Evolutionary conservation across 2,329 filamentous ascomycete species (phyloP).

Genomic region (Amauroascus niger): DNA sequence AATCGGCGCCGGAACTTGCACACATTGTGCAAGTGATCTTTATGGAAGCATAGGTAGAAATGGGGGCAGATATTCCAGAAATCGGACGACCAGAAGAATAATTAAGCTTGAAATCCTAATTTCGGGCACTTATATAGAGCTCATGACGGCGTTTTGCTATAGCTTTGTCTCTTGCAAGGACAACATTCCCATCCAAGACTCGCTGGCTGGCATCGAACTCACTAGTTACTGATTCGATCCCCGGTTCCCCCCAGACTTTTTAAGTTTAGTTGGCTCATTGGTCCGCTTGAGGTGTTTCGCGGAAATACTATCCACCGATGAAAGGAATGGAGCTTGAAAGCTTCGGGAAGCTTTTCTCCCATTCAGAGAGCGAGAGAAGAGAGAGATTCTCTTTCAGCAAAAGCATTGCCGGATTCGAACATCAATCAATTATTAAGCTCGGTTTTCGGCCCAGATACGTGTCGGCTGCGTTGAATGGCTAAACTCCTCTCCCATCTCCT

Average conservation of each 20-base stretch:
- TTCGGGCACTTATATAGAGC: background rate
- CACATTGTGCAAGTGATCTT: conserved; percentile 12
- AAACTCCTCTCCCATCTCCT: conserved; percentile 11
- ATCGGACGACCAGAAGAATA: background rate
- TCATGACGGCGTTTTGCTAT: background rate
- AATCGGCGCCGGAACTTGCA: background rate
- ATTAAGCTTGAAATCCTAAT: background rate
- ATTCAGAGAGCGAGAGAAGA: background rate
- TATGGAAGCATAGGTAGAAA: background rate
- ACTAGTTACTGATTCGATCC: too few species aligned
- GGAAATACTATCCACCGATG: conserved; percentile 12
- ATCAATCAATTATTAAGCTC: background rate
- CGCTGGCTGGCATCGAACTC: background rate
- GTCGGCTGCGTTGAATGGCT: conserved; percentile 18
- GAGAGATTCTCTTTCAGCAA: background rate
- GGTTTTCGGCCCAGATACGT: too few species aligned
- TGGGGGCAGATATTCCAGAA: background rate
- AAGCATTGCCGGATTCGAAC: background rate
- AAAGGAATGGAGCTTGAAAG: background rate
- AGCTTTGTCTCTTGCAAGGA: background rate
- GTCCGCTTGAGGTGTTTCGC: background rate
- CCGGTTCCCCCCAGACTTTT: too few species aligned
- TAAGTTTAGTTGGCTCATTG: too few species aligned
- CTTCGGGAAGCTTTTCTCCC: background rate
- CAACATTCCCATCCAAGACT: background rate